Percentiles rank a stretch among this genome's conserved stretches.
phyloP scores from a whole-genome alignment of 2,329 filamentous ascomycete genomes.

The Macrophomina pseudophaseolina region DNA sequence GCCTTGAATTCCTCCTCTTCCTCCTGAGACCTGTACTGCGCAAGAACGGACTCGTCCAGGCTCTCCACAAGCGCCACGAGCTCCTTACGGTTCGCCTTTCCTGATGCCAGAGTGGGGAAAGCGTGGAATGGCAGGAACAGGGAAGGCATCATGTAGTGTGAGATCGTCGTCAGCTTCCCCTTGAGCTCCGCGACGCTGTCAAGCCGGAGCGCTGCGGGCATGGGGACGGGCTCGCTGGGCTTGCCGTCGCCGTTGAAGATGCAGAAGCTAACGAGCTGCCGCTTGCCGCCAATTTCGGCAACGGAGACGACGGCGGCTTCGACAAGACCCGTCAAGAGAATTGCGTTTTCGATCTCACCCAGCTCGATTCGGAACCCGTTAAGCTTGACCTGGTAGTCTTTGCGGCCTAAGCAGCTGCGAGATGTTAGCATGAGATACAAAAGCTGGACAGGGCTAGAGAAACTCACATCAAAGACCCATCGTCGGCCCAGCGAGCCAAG shows the following conservation, averaged over 20 bases:
- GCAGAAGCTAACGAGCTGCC: slow-evolving; percentile 16
- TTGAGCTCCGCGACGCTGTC: neutral
- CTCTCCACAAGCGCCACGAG: neutral
- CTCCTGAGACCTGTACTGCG: neutral
- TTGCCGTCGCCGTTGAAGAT: slow-evolving; percentile 7
- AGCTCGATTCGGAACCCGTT: slow-evolving; percentile 43
- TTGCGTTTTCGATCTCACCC: slow-evolving; percentile 37
- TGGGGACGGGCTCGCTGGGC: neutral
- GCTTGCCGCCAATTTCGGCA: slow-evolving; percentile 8
- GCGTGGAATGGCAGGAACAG: slow-evolving; percentile 2
- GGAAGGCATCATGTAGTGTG: slow-evolving; percentile 20
- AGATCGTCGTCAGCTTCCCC: slow-evolving; percentile 1
- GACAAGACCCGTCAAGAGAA: neutral
- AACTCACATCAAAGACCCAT: neutral
- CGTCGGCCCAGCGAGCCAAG: slow-evolving; percentile 21
- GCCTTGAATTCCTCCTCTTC: neutral
- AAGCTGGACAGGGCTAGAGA: neutral
- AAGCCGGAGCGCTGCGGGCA: neutral
- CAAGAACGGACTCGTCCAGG: neutral
- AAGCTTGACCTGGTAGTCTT: slow-evolving; percentile 37
- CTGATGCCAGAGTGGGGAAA: slow-evolving; percentile 8
- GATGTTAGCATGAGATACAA: neutral
- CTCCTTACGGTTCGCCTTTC: slow-evolving; percentile 13
- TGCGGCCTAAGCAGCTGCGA: slow-evolving; percentile 9
- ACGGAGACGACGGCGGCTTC: neutral